A percentile compares a stretch with the other conserved stretches of the same genome.
Conservation (phyloP, 768 basidiomycete genomes). For the Lactarius sanguifluus region DNA sequence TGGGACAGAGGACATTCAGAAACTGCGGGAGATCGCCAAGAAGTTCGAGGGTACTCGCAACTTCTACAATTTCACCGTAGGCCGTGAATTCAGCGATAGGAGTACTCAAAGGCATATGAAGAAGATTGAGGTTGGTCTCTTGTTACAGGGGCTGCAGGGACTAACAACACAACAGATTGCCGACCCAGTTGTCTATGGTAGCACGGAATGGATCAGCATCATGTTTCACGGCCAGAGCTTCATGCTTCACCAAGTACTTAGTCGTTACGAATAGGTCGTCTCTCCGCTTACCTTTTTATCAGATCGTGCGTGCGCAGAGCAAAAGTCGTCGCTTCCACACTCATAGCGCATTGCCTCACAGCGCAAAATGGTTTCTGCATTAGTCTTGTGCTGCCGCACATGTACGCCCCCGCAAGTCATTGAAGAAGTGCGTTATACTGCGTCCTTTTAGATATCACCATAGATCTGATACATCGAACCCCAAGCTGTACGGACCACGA, state of each 20-base stretch:
- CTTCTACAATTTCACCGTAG: conserved; percentile 97
- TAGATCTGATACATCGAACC: not conserved
- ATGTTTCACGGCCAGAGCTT: conserved; percentile 96
- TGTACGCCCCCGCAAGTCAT: conserved; percentile 72
- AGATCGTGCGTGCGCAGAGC: conserved; percentile 48
- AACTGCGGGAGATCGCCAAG: conserved; percentile 54
- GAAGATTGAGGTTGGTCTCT: conserved; percentile 62
- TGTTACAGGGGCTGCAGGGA: not conserved
- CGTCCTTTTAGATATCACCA: not conserved
- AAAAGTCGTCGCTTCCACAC: conserved; percentile 24
- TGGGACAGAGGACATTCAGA: conserved; percentile 49
- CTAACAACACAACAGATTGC: conserved; percentile 49
- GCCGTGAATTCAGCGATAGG: conserved; percentile 77
- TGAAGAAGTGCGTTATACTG: conserved; percentile 51
- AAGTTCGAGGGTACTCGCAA: conserved; percentile 90
- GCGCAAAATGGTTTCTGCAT: conserved; percentile 95
- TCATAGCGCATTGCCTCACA: conserved; percentile 37
- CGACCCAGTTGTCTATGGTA: conserved; percentile 87
- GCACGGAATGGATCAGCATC: conserved; percentile 93
- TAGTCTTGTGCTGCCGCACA: conserved; percentile 79
- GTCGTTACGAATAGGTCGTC: conserved; percentile 15
- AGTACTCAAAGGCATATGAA: conserved; percentile 89
- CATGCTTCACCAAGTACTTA: conserved; percentile 95
- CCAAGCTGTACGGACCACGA: conserved; percentile 72
- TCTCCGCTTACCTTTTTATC: conserved; percentile 20